phyloP scores from a whole-genome alignment of 306 rosid genomes.

The Potentilla sterilis region DNA sequence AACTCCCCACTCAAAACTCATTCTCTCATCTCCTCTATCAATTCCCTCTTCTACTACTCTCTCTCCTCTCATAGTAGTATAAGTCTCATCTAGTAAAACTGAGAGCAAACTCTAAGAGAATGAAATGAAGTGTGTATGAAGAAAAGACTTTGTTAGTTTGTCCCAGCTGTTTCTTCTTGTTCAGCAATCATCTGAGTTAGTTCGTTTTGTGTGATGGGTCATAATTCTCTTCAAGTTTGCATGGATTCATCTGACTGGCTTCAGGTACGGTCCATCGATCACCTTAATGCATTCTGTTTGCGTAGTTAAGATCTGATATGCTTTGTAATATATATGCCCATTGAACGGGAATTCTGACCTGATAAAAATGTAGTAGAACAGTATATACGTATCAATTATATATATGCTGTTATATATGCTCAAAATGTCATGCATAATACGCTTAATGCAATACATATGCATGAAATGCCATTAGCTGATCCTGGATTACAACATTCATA shows the following conservation, averaged over 20 bases:
- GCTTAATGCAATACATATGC: neutral
- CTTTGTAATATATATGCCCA: neutral
- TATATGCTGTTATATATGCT: neutral
- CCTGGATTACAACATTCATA: neutral
- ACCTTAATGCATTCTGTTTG: neutral
- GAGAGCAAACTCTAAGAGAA: neutral
- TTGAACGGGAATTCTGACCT: neutral
- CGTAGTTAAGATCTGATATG: neutral
- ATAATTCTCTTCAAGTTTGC: slow-evolving; percentile 81
- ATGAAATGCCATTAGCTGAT: neutral
- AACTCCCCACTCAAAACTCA: slow-evolving; percentile 20
- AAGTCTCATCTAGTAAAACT: neutral
- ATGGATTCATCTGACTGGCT: slow-evolving; percentile 96
- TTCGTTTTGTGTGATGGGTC: slow-evolving; percentile 53
- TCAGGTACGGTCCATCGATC: slow-evolving; percentile 52
- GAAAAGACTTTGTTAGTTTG: neutral
- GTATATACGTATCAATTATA: too few species aligned
- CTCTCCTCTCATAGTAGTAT: neutral
- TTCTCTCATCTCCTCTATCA: slow-evolving; percentile 9
- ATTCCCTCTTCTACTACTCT: neutral
- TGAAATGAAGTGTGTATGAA: slow-evolving; percentile 5
- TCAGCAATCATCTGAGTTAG: neutral
- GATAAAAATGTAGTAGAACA: neutral
- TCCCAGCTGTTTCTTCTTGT: slow-evolving; percentile 3
- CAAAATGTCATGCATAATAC: neutral